These are phyloP conservation scores for Diaporthe longicolla DNA, from an alignment of 2,329 filamentous ascomycete genomes.

Conservation along the genomic window DNA sequence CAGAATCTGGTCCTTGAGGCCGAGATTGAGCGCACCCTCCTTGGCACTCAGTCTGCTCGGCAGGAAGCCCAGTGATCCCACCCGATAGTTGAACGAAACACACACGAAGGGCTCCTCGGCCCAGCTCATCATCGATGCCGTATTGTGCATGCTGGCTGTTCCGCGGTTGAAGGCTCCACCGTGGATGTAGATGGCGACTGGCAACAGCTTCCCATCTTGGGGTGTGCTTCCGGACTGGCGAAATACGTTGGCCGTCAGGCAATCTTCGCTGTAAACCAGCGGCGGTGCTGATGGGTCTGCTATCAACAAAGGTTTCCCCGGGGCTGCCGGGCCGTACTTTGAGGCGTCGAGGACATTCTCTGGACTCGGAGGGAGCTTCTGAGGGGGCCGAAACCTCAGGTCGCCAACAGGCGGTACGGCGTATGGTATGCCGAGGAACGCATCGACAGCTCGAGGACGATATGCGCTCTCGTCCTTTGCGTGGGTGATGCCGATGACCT, in stretches of 20 bases:
- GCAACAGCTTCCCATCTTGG: conserved; percentile 44
- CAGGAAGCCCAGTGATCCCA: conserved; percentile 74
- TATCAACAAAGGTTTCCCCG: conserved; percentile 39
- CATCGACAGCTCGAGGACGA: conserved; percentile 49
- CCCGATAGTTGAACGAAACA: conserved; percentile 65
- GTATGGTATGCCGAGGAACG: conserved; percentile 65
- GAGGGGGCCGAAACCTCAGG: conserved; percentile 59
- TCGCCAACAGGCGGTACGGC: conserved; percentile 61
- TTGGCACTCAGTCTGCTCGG: conserved; percentile 62
- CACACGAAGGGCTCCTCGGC: conserved; percentile 60
- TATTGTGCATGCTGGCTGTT: conserved; percentile 59
- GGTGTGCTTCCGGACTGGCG: conserved; percentile 41
- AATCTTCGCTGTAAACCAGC: conserved; percentile 47
- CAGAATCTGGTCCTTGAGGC: conserved; percentile 66
- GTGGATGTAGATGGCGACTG: conserved; percentile 60
- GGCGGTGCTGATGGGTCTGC: conserved; percentile 42
- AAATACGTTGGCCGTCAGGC: conserved; percentile 48
- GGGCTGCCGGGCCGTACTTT: conserved; percentile 46
- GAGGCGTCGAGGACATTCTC: conserved; percentile 47
- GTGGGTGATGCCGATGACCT: conserved; percentile 46
- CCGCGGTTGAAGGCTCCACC: conserved; percentile 62
- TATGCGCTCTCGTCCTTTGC: conserved; percentile 40
- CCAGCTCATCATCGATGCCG: conserved; percentile 66
- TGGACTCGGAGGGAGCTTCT: conserved; percentile 47
- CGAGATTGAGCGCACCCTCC: conserved; percentile 70